Percentiles rank a stretch among this genome's conserved stretches.
Conservation (phyloP, 345 rosid genomes). For the Acer saccharum region DNA sequence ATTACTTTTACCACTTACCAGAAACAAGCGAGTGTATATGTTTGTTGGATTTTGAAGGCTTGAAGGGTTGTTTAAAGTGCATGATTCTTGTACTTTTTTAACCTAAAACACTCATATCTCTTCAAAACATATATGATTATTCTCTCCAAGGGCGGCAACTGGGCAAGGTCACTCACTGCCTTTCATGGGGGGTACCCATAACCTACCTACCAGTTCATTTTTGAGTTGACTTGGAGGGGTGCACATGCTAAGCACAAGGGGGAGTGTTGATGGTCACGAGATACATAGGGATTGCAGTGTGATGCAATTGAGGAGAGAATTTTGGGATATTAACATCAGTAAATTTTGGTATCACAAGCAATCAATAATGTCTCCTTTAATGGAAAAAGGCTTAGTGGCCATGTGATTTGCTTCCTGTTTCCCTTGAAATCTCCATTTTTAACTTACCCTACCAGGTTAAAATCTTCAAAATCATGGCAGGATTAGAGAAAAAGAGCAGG, state of each 20-base stretch:
- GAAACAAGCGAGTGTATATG: neutral
- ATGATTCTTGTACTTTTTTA: neutral
- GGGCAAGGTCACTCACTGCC: neutral
- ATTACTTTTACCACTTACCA: neutral
- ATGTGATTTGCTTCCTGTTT: constrained; percentile 18
- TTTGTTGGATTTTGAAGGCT: constrained; percentile 2
- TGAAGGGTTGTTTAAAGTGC: constrained; percentile 12
- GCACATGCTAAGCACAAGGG: constrained; percentile 29
- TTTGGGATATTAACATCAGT: neutral
- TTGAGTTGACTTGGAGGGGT: constrained; percentile 19
- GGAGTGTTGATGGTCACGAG: constrained; percentile 25
- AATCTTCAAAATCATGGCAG: constrained; percentile 11
- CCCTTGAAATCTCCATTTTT: neutral
- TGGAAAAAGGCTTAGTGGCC: constrained; percentile 16
- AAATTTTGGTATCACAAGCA: constrained; percentile 14
- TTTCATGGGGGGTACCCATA: neutral
- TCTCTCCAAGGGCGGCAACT: constrained; percentile 10
- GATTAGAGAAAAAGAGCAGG: neutral
- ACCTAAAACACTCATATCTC: neutral
- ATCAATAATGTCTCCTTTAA: constrained; percentile 22
- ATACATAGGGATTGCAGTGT: constrained; percentile 27
- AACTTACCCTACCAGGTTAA: constrained; percentile 10
- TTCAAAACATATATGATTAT: constrained; percentile 14
- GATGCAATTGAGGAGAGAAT: neutral
- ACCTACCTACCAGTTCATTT: neutral